These are phyloP conservation scores for Trichocladium antarcticum DNA, from an alignment of 495 filamentous ascomycete genomes.

Conservation along the genomic window DNA sequence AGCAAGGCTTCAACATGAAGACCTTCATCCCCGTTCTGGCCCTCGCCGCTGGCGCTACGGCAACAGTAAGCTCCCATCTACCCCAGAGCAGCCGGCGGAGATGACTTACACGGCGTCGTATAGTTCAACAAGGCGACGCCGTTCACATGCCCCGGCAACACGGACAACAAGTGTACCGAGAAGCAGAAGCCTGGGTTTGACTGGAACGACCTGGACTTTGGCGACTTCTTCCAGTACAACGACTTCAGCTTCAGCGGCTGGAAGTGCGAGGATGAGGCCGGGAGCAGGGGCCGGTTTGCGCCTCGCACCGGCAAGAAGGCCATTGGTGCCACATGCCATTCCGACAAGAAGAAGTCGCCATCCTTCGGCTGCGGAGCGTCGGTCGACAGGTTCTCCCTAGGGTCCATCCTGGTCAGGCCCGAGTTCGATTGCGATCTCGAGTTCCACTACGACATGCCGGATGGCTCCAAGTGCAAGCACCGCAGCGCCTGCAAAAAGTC, in stretches of 20 bases:
- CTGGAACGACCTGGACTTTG: conserved; percentile 52
- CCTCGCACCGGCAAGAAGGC: conserved; percentile 45
- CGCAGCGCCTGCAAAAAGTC: conserved; percentile 49
- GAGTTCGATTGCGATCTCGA: conserved; percentile 65
- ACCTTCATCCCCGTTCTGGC: conserved; percentile 39
- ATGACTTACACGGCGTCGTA: conserved; percentile 13
- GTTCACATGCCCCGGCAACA: conserved; percentile 61
- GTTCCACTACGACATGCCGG: conserved; percentile 74
- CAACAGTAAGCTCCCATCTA: conserved; percentile 36
- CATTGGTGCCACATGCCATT: conserved; percentile 47
- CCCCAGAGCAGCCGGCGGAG: not conserved
- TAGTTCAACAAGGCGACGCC: conserved; percentile 48
- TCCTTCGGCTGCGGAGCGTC: conserved; percentile 46
- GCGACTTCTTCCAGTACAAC: conserved; percentile 55
- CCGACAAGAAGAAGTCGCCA: conserved; percentile 40
- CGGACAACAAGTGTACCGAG: conserved; percentile 62
- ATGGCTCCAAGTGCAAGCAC: conserved; percentile 68
- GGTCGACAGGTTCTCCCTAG: conserved; percentile 61
- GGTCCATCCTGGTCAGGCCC: conserved; percentile 55
- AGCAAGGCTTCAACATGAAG: conserved; percentile 36
- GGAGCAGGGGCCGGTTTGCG: conserved; percentile 38
- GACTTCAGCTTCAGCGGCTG: conserved; percentile 66
- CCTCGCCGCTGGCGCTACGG: conserved; percentile 47
- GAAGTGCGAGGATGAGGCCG: conserved; percentile 47
- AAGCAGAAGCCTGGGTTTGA: conserved; percentile 57